Base-by-base conservation (phyloP, 768 basidiomycete genomes). In the Harrya chromipes region DNA sequence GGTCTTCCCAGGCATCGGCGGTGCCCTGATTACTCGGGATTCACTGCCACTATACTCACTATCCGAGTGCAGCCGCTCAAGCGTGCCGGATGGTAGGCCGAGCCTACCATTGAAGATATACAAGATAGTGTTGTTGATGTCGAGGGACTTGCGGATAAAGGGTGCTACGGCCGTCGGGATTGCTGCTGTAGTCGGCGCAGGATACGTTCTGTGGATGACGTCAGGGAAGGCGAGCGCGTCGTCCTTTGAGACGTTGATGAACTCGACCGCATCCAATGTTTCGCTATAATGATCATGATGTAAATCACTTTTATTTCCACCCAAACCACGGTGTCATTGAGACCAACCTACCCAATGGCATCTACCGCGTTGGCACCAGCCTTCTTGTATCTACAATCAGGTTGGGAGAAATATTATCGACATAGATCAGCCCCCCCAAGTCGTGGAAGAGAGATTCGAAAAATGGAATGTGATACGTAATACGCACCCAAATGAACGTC, bases 171-270 rank as follows among this genome's bases (percentile, higher is more conserved):
- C 71, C 0, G 70, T 66, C 13, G 70, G 63, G 74, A 87, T 85
- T 20, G 71, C 71, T 3, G 70, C 70, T 33, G 75, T 70, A 21
- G 81, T 77, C 0, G 78, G 73, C 0, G 62, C 59, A 0, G 84
- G 85, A 57, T 89, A 89, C 0, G 74, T 71, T 20, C 83, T 75
- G 20, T 80, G 76, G 6, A 71, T 73, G 19, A 74, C 67, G 0
- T 62, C 53, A 0, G 85, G 86, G 69, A 76, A 86, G 0, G 81
- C 75, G 0, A 87, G 60, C 0, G 74, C 82, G 54, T 89, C 86
- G 58, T 89, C 85, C 59, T 85, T 84, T 0, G 84, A 71, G 27
- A 87, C 64, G 57, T 85, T 85, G 50, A 87, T 70, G 63, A 84
- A 85, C 58, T 87, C 83, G 4, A 75, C 72, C 0, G 73, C 74